Conservation (phyloP, 345 rosid genomes). For the Salix viminalis region DNA sequence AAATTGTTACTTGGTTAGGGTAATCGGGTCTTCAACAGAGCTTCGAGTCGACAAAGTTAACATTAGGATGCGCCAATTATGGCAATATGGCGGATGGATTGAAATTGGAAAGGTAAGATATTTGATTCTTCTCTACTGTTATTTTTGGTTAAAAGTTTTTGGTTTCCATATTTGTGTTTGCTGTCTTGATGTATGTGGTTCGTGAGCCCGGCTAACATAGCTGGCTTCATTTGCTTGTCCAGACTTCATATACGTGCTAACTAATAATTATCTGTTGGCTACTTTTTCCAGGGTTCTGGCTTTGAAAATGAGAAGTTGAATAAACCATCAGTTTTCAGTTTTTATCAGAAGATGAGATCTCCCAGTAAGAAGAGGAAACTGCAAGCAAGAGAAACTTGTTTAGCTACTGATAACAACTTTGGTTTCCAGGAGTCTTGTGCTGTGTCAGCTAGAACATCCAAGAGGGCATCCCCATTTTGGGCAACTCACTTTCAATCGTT, state of each 20-base stretch:
- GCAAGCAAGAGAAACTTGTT: slow-evolving; percentile 23
- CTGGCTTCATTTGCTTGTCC: background rate
- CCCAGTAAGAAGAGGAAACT: slow-evolving; percentile 7
- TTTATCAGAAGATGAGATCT: slow-evolving; percentile 15
- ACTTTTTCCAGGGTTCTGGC: slow-evolving; percentile 34
- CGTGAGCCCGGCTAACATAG: background rate
- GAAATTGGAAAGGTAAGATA: slow-evolving; percentile 13
- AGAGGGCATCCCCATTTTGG: slow-evolving; percentile 37
- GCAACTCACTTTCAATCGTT: slow-evolving; percentile 33
- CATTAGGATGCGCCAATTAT: slow-evolving; percentile 11
- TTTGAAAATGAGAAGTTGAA: slow-evolving; percentile 24
- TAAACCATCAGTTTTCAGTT: slow-evolving; percentile 17
- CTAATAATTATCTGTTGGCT: slow-evolving; percentile 16
- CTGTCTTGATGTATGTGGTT: background rate
- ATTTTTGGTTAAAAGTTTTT: background rate
- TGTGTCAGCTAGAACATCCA: slow-evolving; percentile 33
- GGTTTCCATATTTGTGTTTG: background rate
- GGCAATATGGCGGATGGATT: slow-evolving; percentile 16
- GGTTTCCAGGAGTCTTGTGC: slow-evolving; percentile 16
- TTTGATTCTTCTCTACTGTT: background rate
- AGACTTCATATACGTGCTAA: background rate
- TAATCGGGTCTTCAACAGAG: slow-evolving; percentile 9
- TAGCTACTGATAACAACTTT: background rate
- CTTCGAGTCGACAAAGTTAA: background rate
- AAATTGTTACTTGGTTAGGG: slow-evolving; percentile 5